phyloP scores from a whole-genome alignment of 2,329 filamentous ascomycete species.

The Claviceps sorghi region DNA sequence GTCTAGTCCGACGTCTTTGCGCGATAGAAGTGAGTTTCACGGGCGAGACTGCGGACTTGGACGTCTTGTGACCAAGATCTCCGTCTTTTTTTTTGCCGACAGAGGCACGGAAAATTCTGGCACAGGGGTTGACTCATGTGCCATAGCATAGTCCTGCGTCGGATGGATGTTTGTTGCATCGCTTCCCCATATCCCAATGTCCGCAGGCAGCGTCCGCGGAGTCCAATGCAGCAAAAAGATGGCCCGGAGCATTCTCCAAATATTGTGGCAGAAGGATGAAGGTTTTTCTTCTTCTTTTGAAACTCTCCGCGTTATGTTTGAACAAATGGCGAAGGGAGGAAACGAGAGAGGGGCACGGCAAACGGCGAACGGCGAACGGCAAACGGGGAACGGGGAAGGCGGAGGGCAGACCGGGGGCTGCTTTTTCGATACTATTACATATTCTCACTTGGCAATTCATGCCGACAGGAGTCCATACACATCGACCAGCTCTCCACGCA shows the following conservation, averaged over 20 bases:
- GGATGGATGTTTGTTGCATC: not conserved
- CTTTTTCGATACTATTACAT: not conserved
- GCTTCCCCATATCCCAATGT: not conserved
- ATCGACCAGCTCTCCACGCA: not conserved
- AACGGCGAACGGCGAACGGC: too few species aligned
- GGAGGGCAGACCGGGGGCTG: not conserved
- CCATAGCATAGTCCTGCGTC: not conserved
- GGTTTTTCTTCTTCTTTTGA: not conserved
- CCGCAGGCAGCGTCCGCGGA: not conserved
- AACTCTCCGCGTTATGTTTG: not conserved
- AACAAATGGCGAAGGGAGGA: not conserved
- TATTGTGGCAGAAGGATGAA: not conserved
- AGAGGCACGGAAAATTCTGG: not conserved
- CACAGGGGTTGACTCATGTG: not conserved
- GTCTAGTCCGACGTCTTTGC: not conserved
- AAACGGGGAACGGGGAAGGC: too few species aligned
- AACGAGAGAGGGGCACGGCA: not conserved
- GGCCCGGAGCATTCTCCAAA: not conserved
- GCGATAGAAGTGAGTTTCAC: not conserved
- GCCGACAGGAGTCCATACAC: not conserved
- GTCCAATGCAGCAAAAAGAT: not conserved
- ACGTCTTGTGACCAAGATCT: not conserved
- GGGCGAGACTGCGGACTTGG: not conserved
- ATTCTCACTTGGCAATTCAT: not conserved
- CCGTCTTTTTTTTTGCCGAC: not conserved